phyloP scores from a whole-genome alignment of 139 green algal genomes.

The Chlorella sp. region DNA sequence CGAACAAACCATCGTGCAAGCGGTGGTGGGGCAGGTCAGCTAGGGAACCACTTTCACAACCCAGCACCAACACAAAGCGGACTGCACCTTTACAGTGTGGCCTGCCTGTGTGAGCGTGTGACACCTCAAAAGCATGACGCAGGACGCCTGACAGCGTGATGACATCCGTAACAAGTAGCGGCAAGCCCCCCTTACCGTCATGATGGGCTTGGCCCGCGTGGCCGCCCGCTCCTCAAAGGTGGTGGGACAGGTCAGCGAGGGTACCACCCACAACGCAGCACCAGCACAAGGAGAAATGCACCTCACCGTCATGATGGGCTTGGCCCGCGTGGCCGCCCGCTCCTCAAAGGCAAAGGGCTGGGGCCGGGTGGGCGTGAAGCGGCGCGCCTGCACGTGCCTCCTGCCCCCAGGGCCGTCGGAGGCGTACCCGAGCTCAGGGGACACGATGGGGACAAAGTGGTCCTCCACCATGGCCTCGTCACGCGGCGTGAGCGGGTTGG shows the following conservation, averaged over 20 bases:
- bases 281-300: neutral
- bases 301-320: slow-evolving; percentile 34
- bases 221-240: slow-evolving; percentile 41
- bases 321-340: slow-evolving; percentile 21
- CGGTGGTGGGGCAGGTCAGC: no score
- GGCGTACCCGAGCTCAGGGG: neutral
- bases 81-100: no score
- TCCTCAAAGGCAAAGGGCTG: slow-evolving; percentile 42
- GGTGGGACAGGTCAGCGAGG: no score
- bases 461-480: neutral
- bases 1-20: no score
- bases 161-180: no score
- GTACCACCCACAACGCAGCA: neutral
- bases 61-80: neutral
- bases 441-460: neutral
- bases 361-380: slow-evolving; percentile 27
- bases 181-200: no score
- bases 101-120: no score
- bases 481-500: no score
- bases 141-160: no score
- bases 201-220: slow-evolving; percentile 33
- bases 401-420: neutral
- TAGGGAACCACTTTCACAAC: neutral
- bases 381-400: neutral
- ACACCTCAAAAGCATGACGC: no score